Conservation (phyloP, 441 rosid species). For the Flueggea neowawraea region DNA sequence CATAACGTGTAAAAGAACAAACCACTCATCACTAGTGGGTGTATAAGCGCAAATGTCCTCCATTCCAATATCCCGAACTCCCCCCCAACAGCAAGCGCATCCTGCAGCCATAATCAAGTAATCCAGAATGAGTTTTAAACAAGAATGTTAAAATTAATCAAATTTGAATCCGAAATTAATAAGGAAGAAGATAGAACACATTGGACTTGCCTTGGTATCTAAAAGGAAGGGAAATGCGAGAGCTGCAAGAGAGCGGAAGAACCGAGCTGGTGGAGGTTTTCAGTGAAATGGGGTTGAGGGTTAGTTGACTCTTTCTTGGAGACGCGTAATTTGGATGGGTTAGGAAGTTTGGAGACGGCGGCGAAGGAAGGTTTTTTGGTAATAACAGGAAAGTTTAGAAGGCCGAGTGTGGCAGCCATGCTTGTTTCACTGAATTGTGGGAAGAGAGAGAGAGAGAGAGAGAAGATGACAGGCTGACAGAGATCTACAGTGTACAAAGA, state of each 20-base stretch:
- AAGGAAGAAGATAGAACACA: background rate
- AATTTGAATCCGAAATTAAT: background rate
- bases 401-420: slow-evolving; percentile 78
- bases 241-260: slow-evolving; percentile 50
- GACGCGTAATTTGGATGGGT: slow-evolving; percentile 16
- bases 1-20: slow-evolving; percentile 66
- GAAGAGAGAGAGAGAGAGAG: background rate
- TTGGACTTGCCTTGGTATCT: slow-evolving; percentile 49
- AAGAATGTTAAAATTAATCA: background rate
- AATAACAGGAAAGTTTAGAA: slow-evolving; percentile 37
- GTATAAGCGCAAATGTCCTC: slow-evolving; percentile 69
- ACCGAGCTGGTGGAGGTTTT: slow-evolving; percentile 26
- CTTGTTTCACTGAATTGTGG: background rate
- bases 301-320: background rate
- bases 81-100: slow-evolving; percentile 74
- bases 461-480: background rate
- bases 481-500: too few species aligned
- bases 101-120: slow-evolving; percentile 30
- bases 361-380: slow-evolving; percentile 20
- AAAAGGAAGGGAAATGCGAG: slow-evolving; percentile 57
- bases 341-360: slow-evolving; percentile 20
- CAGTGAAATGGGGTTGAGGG: slow-evolving; percentile 26
- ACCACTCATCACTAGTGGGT: too few species aligned
- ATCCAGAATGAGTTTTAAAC: background rate
- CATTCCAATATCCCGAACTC: slow-evolving; percentile 89